Conservation (phyloP, 805 yeast species). For the Pichia californica region DNA sequence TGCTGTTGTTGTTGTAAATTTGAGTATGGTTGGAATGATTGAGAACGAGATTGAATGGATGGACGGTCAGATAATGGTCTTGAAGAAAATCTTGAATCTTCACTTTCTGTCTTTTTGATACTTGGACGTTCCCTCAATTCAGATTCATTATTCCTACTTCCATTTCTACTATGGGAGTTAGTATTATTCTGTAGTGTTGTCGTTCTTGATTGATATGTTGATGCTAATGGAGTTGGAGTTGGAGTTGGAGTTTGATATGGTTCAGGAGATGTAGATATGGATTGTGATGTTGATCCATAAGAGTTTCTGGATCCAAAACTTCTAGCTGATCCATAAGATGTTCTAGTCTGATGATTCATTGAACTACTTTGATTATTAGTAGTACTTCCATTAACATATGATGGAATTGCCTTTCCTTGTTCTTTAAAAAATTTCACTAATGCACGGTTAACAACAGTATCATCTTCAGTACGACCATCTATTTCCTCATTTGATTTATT, state of each 20-base stretch:
- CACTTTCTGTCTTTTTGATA: background rate
- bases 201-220: background rate
- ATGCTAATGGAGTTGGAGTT: background rate
- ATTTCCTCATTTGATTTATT: conserved; percentile 17
- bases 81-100: background rate
- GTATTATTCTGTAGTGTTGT: too few relatives aligned
- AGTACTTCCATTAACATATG: conserved; percentile 12
- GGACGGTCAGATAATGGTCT: too few relatives aligned
- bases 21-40: background rate
- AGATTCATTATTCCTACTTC: too few relatives aligned
- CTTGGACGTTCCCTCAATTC: background rate
- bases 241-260: background rate
- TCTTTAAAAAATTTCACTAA: conserved; percentile 24
- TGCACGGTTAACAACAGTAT: conserved; percentile 29
- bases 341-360: too few relatives aligned
- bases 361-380: too few relatives aligned
- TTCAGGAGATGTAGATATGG: background rate
- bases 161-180: too few relatives aligned
- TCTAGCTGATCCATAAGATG: background rate
- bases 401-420: conserved; percentile 20
- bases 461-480: conserved; percentile 30
- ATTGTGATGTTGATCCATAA: background rate
- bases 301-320: background rate
- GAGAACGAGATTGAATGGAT: background rate
- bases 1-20: background rate